Evolutionary conservation across 2,329 filamentous ascomycete genomes (phyloP).

Genomic region (Calcarisporium arbuscula): DNA sequence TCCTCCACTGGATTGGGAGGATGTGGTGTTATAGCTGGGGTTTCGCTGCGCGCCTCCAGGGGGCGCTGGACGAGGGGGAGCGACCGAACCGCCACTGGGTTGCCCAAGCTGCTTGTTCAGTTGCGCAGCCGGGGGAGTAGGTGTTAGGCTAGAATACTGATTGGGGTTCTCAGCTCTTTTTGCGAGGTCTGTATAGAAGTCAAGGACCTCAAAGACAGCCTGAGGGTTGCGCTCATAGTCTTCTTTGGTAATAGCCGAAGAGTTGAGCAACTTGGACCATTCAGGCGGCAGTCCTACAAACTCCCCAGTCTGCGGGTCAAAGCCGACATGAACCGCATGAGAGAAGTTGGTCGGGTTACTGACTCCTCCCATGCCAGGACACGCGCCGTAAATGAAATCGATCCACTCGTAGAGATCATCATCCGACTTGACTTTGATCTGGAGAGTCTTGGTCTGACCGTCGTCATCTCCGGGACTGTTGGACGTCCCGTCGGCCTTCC

Average conservation of each 20-base stretch:
- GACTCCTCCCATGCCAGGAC: conserved; percentile 94
- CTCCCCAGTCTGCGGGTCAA: conserved; percentile 89
- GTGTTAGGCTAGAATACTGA: conserved; percentile 60
- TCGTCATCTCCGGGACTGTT: conserved; percentile 73
- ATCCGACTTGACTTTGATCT: conserved; percentile 90
- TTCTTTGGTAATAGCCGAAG: conserved; percentile 95
- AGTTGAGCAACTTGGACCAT: conserved; percentile 95
- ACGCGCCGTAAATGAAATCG: conserved; percentile 93
- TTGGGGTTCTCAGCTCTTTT: conserved; percentile 67
- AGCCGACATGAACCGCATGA: conserved; percentile 94
- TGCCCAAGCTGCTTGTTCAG: conserved; percentile 57
- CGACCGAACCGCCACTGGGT: conserved; percentile 52
- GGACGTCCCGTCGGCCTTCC: conserved; percentile 61
- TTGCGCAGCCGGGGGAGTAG: conserved; percentile 55
- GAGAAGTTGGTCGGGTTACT: conserved; percentile 98
- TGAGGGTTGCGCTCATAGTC: conserved; percentile 97
- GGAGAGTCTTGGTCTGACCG: conserved; percentile 72
- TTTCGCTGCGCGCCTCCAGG: conserved; percentile 32
- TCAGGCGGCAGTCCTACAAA: conserved; percentile 92
- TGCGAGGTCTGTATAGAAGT: conserved; percentile 80
- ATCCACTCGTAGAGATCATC: conserved; percentile 99
- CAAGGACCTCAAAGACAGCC: conserved; percentile 72
- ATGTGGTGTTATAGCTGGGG: conserved; percentile 32
- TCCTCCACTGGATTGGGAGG: conserved; percentile 28
- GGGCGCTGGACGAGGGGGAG: conserved; percentile 62